Evolutionary conservation across 2,329 filamentous ascomycete genomes (phyloP), one percentile per base, ranked within the genome.

Genomic region (Alternaria viburni): DNA sequence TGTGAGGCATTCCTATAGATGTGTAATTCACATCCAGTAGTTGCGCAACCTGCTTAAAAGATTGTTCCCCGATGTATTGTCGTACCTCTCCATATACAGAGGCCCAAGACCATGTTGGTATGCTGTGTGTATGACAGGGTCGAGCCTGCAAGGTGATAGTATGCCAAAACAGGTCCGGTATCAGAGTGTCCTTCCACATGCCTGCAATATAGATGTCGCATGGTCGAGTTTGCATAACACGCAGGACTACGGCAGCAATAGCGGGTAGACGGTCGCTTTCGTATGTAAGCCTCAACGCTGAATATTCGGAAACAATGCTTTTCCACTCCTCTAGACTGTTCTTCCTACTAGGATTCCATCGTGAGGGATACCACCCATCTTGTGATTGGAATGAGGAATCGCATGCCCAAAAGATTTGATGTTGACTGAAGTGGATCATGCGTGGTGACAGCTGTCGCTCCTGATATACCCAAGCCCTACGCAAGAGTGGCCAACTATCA

Each of bases 151-250:
- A n/a, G 32, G 3, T 4, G 7, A 4, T 4, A 7, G 4, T 6
- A 5, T 5, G 0, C 32, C 32, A 36, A 0, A n/a, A 3, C 2
- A 41, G 15, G 4, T n/a, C 32, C 0, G 7, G 32, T 8, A 41
- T n/a, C 0, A 41, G 32, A 1, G 32, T 41, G 4, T n/a, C 4
- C 8, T 3, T 41, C 32, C 32, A 41, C 32, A 41, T n/a, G 1
- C 32, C 32, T 41, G 32, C 32, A n/a, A 41, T 41, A 13, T 41
- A 41, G 15, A 15, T 41, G 5, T 41, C 32, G 32, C 1, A 0
- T n/a, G 7, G 32, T 3, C 32, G 32, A 5, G 1, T 41, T 1
- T n/a, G 15, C 32, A 41, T 41, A n/a, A 41, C 15, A 3, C 32
- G 32, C 15, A 5, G 32, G 1, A 41, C 32, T 5, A 41, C n/a